Conservation (phyloP, 768 basidiomycete species). For the Pisolithus marmoratus region DNA sequence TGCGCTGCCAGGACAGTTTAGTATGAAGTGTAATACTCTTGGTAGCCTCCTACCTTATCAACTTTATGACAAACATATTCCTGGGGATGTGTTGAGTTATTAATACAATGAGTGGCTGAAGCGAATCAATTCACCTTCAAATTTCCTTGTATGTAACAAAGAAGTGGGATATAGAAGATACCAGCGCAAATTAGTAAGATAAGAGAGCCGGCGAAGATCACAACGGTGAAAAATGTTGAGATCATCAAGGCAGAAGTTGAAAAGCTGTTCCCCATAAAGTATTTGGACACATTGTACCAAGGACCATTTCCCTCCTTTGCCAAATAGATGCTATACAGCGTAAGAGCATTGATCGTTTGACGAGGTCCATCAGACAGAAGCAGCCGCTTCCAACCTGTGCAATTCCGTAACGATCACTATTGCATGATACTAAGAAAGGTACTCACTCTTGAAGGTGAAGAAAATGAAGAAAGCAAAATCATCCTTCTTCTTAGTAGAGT, state of each 20-base stretch:
- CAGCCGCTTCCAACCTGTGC: slow-evolving; percentile 78
- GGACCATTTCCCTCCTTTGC: slow-evolving; percentile 43
- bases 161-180: slow-evolving; percentile 86
- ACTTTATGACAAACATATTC: slow-evolving; percentile 99
- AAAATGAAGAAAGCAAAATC: slow-evolving; percentile 99
- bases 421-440: not conserved
- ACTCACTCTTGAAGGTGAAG: slow-evolving; percentile 96
- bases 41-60: slow-evolving; percentile 65
- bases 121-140: slow-evolving; percentile 59
- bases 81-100: slow-evolving; percentile 30
- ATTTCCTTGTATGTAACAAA: slow-evolving; percentile 95
- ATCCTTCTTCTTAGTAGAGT: slow-evolving; percentile 93
- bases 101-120: not conserved
- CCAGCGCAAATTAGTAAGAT: slow-evolving; percentile 79
- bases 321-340: slow-evolving; percentile 87
- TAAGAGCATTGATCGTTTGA: slow-evolving; percentile 95
- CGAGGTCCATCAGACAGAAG: slow-evolving; percentile 93
- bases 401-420: not conserved
- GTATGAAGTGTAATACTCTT: slow-evolving; percentile 2
- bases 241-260: slow-evolving; percentile 82
- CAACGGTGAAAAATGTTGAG: slow-evolving; percentile 85
- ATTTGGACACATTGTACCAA: slow-evolving; percentile 72
- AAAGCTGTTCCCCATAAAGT: slow-evolving; percentile 69
- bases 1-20: slow-evolving; percentile 53
- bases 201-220: slow-evolving; percentile 81